Evolutionary conservation across 2,329 filamentous ascomycete species (phyloP).

Genomic region (Penicillium brasilianum): DNA sequence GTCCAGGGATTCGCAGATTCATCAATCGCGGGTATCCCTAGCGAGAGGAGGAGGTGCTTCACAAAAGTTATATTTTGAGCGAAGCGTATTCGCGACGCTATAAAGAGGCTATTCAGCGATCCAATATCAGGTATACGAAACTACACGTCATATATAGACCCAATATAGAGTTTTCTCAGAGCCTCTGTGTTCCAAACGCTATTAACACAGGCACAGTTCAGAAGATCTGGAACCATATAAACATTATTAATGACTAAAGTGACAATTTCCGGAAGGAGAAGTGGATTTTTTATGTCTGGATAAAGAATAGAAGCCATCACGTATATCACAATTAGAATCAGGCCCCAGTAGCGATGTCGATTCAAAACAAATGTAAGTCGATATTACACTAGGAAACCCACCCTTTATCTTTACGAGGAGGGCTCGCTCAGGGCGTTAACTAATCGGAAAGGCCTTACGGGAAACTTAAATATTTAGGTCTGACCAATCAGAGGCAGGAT

Average conservation of each 20-base stretch:
- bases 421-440: neutral
- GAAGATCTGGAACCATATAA: neutral
- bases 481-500: neutral
- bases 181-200: neutral
- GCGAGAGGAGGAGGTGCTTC: neutral
- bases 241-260: neutral
- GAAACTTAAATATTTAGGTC: neutral
- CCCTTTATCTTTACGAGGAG: neutral
- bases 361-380: neutral
- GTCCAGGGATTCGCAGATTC: neutral
- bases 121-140: neutral
- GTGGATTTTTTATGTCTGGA: neutral
- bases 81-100: neutral
- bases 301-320: neutral
- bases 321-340: no score
- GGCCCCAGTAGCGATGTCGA: neutral
- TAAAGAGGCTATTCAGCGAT: neutral
- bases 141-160: neutral
- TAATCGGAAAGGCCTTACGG: neutral
- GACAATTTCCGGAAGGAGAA: neutral
- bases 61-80: neutral
- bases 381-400: neutral
- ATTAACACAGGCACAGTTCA: neutral
- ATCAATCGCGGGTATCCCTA: neutral
- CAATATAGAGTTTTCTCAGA: neutral